Conservation (phyloP, 768 basidiomycete genomes). For the Podaxis pistillaris region DNA sequence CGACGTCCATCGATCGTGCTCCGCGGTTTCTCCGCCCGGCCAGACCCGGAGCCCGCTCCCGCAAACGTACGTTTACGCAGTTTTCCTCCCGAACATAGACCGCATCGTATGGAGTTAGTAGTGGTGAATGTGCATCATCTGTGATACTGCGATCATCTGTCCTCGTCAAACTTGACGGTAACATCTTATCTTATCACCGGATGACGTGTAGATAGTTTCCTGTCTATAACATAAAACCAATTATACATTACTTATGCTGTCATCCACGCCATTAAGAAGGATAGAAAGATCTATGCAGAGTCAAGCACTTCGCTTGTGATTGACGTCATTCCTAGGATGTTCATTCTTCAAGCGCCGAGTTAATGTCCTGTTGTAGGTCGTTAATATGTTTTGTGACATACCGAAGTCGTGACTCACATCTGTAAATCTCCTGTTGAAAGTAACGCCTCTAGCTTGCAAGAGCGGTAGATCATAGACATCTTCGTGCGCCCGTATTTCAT, state of each 20-base stretch:
- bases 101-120: background rate
- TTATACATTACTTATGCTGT: background rate
- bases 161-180: background rate
- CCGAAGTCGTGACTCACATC: slow-evolving; percentile 1
- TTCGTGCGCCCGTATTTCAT: slow-evolving; percentile 1
- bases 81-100: background rate
- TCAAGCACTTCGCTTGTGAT: background rate
- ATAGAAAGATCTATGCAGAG: background rate
- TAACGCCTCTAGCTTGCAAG: background rate
- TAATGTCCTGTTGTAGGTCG: background rate
- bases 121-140: background rate
- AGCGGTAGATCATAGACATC: slow-evolving; percentile 8
- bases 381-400: background rate
- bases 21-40: slow-evolving; percentile 1
- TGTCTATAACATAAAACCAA: background rate
- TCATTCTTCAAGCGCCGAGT: slow-evolving; percentile 1
- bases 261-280: background rate
- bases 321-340: background rate
- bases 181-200: background rate
- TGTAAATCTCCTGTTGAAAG: background rate
- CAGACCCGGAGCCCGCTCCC: background rate
- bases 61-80: background rate
- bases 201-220: background rate
- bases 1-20: slow-evolving; percentile 8
- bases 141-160: background rate